Percentiles rank a stretch among this genome's conserved stretches.
These are phyloP conservation scores for Cyclanthera cordifolia DNA, from an alignment of 306 rosid species.

Conservation along the genomic window DNA sequence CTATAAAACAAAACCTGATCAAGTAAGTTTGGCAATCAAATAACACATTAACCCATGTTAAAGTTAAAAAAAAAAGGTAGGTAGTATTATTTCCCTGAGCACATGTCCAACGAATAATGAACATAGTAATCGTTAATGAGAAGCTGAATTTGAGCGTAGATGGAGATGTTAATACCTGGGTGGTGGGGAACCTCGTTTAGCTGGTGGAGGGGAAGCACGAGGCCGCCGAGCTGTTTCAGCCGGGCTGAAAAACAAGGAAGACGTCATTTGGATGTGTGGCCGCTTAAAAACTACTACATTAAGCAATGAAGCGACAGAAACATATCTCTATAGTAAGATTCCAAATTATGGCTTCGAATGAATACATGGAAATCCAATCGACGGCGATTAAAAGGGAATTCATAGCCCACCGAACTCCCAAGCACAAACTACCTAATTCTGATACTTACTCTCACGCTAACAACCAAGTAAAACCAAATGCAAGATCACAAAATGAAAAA, in stretches of 20 bases:
- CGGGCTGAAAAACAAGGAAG: conserved; percentile 24
- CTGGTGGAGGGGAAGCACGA: conserved; percentile 59
- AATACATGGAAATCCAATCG: too few relatives aligned
- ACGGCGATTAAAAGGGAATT: too few relatives aligned
- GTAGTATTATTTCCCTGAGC: not conserved
- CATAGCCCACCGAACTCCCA: too few relatives aligned
- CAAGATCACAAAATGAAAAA: conserved; percentile 1
- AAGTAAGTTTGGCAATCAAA: too few relatives aligned
- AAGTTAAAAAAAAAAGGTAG: not conserved
- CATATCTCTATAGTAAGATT: too few relatives aligned
- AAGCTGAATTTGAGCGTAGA: not conserved
- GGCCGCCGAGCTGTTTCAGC: conserved; percentile 50
- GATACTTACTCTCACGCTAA: not conserved
- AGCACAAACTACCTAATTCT: not conserved
- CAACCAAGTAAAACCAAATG: conserved; percentile 4
- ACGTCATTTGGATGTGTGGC: not conserved
- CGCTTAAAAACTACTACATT: too few relatives aligned
- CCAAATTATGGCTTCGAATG: not conserved
- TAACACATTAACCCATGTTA: not conserved
- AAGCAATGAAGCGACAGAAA: too few relatives aligned
- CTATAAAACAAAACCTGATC: not conserved
- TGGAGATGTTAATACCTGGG: not conserved
- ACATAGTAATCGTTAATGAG: too few relatives aligned
- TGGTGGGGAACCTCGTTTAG: conserved; percentile 60
- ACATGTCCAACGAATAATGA: not conserved